Evolutionary conservation across 345 rosid species (phyloP).

Genomic region (Trapa incisa): DNA sequence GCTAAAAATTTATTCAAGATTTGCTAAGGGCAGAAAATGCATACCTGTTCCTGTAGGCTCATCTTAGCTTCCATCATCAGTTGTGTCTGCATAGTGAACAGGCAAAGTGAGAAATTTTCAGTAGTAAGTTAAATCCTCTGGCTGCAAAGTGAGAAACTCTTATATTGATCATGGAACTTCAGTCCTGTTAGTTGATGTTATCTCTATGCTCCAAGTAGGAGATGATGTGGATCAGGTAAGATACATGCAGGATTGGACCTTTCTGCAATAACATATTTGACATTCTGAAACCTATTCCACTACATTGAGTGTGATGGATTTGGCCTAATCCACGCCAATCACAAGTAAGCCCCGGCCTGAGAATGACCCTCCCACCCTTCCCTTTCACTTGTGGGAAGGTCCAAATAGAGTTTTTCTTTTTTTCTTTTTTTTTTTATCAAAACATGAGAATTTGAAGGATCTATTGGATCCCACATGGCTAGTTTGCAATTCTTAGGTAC

Average conservation of each 20-base stretch:
- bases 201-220: not conserved
- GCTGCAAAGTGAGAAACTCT: not conserved
- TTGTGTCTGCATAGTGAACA: constrained; percentile 18
- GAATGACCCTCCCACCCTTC: not conserved
- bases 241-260: too few species aligned
- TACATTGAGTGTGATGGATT: not conserved
- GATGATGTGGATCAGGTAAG: too few species aligned
- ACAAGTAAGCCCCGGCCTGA: too few species aligned
- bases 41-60: constrained; percentile 34
- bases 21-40: not conserved
- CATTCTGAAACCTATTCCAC: not conserved
- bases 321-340: too few species aligned
- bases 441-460: not conserved
- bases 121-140: not conserved
- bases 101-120: not conserved
- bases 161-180: not conserved
- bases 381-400: not conserved
- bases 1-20: not conserved
- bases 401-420: not conserved
- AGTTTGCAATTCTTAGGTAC: not conserved
- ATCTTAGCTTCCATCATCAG: constrained; percentile 18
- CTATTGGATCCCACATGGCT: not conserved
- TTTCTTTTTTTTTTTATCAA: not conserved
- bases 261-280: too few species aligned
- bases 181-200: not conserved